Conservation (phyloP, 208 protist genomes). For the Trypanosoma rangeli region DNA sequence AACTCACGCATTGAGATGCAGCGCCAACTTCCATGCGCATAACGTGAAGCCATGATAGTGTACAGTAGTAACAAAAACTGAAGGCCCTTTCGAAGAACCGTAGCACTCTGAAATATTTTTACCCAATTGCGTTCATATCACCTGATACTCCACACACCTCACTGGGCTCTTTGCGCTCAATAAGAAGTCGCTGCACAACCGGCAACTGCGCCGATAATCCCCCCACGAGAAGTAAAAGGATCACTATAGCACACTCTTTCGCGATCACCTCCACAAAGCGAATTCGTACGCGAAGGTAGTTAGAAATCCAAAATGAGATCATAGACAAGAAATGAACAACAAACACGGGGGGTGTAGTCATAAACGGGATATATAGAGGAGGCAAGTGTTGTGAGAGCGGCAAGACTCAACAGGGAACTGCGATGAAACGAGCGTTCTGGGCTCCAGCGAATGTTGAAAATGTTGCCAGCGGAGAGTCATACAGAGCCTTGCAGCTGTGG, state of each 20-base stretch:
- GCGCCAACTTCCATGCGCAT: constrained; percentile 21
- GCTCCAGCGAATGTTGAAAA: not conserved
- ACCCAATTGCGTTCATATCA: constrained; percentile 17
- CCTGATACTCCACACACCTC: constrained; percentile 15
- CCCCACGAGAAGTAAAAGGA: constrained; percentile 7
- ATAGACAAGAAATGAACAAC: constrained; percentile 13
- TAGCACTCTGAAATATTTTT: constrained; percentile 9
- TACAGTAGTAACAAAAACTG: constrained; percentile 20
- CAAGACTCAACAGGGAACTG: constrained; percentile 4
- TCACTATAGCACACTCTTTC: not conserved
- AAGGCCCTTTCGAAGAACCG: constrained; percentile 4
- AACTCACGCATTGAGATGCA: constrained; percentile 5
- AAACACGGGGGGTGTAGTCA: constrained; percentile 4
- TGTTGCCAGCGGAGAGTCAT: not conserved
- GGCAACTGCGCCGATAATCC: constrained; percentile 14
- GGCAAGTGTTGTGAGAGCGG: constrained; percentile 4
- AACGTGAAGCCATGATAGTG: constrained; percentile 7
- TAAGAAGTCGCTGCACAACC: constrained; percentile 2
- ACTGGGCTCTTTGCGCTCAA: not conserved
- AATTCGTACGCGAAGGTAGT: not conserved
- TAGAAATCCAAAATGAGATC: constrained; percentile 5
- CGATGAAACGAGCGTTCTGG: constrained; percentile 15
- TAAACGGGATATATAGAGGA: constrained; percentile 13
- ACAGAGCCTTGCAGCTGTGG: constrained; percentile 4
- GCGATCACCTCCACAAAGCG: constrained; percentile 13